Evolutionary conservation across 1,284 basidiomycete species (phyloP), one percentile per base, ranked within the genome.

Genomic region (Cryptococcus sp.): DNA sequence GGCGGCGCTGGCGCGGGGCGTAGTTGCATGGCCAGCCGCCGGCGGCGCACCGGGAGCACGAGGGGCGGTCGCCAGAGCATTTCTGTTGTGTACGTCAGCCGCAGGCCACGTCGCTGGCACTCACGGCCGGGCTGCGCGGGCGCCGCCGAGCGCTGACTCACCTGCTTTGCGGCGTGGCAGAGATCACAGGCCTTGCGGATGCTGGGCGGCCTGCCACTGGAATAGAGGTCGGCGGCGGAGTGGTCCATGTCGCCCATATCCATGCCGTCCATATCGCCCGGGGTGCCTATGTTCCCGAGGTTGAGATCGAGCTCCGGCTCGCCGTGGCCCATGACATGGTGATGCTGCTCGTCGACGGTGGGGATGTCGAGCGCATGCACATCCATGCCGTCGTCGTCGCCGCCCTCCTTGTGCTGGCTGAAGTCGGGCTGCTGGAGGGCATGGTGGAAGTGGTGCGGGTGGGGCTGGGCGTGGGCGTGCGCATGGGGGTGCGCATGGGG

Each of bases 151-250:
- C 18, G n/a, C 11, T 11, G 15, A 58, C 69, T 60, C 44, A 72
- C 71, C 55, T 75, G 75, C 54, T 76, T 77, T 8, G 74, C 73
- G 12, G 68, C 68, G 52, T 77, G 75, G 52, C 75, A 77, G 35
- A 74, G 53, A 56, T 77, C 75, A 52, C 75, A 77, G 4, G 75
- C 75, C 51, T 76, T 76, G 13, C 74, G 52, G 39, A 76, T 76
- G 47, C 69, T 72, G 23, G 74, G 74, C 49, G 74, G 74, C 44
- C 74, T 52, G 16, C 59, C 63, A 33, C 61, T 62, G 42, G 57
- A 68, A 16, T 52, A 50, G 12, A 36, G 43, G 8, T 49, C 40
- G 33, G 23, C 20, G 35, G 52, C 43, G 6, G 28, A n/a, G 20
- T 48, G 52, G 37, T 61, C 59, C 39, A 61, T 57, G 43, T 59